Evolutionary conservation across 495 filamentous ascomycete genomes (phyloP), one percentile per base, ranked within the genome.

Genomic region (Aspergillus panamensis): DNA sequence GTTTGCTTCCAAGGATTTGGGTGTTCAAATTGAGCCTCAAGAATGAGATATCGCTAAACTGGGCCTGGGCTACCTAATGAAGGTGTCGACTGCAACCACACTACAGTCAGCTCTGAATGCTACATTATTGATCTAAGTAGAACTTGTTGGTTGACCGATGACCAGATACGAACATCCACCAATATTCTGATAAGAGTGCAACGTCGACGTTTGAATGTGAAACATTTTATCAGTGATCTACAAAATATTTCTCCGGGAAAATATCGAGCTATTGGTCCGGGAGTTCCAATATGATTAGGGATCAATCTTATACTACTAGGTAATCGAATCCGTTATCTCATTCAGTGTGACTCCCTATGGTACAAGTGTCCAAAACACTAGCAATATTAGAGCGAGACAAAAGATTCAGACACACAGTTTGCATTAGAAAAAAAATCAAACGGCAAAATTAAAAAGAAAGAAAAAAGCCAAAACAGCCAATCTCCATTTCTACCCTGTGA

Each of bases 291-390:
- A 8, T 12, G 35, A 3, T 25, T 32, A 33, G 29, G 31, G 13
- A 51, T 21, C 50, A 45, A 21, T 16, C 16, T 31, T 31, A n/a
- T n/a, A n/a, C n/a, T n/a, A n/a, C n/a, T n/a, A n/a, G n/a, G 20
- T 53, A 20, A 53, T 21, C 48, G 40, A 48, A 29, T 55, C 42
- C 21, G 40, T 29, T 44, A 48, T 6, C 20, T n/a, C 4, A 32
- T 19, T 44, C 45, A 45, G 59, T 49, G 69, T 66, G 62, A 71
- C 61, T 32, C 58, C 48, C 61, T 51, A 65, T 59, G 39, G 57
- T 62, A 63, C 58, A 61, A 37, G 40, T 51, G 37, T 54, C 33
- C 40, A 56, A 29, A 51, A 48, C 43, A 51, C 8, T 37, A 61
- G 25, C 33, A 42, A 37, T 32, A 43, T 57, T 47, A 52, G 50